These are phyloP conservation scores for Lolium rigidum DNA, from an alignment of 176 grass and related monocot species.

Conservation along the genomic window DNA sequence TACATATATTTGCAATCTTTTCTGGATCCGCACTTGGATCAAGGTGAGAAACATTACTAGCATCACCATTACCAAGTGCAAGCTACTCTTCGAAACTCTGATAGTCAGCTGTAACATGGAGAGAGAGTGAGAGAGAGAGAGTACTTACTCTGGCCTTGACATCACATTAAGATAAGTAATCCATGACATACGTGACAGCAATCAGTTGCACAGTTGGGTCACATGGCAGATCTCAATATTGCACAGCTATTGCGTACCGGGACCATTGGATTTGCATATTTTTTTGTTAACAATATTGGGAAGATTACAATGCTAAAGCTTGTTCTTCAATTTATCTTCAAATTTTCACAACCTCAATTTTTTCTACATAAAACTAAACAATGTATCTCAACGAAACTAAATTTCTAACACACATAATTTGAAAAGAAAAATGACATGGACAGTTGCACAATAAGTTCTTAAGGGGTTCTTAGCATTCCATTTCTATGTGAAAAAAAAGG, in stretches of 20 bases:
- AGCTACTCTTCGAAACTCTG: not conserved
- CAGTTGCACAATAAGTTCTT: not conserved
- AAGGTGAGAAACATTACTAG: not conserved
- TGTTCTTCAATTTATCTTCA: not conserved
- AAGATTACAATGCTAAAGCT: not conserved
- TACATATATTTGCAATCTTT: not conserved
- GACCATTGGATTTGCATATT: not conserved
- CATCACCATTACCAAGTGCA: not conserved
- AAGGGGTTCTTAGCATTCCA: not conserved
- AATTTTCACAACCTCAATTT: not conserved
- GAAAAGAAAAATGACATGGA: not conserved
- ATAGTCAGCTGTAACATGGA: not conserved
- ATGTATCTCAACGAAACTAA: not conserved
- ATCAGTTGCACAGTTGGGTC: not conserved
- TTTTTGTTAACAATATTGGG: not conserved
- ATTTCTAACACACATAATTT: not conserved
- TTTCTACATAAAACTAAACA: not conserved
- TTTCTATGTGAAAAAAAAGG: not conserved
- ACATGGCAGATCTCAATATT: slow-evolving; percentile 6
- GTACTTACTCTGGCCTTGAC: not conserved
- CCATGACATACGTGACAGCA: not conserved
- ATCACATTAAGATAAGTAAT: not conserved
- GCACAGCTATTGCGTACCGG: not conserved
- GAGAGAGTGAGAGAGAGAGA: not conserved
- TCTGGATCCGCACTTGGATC: not conserved